These are phyloP conservation scores for Metarhizium brunneum DNA, from an alignment of 2,329 filamentous ascomycete genomes.

Conservation along the genomic window DNA sequence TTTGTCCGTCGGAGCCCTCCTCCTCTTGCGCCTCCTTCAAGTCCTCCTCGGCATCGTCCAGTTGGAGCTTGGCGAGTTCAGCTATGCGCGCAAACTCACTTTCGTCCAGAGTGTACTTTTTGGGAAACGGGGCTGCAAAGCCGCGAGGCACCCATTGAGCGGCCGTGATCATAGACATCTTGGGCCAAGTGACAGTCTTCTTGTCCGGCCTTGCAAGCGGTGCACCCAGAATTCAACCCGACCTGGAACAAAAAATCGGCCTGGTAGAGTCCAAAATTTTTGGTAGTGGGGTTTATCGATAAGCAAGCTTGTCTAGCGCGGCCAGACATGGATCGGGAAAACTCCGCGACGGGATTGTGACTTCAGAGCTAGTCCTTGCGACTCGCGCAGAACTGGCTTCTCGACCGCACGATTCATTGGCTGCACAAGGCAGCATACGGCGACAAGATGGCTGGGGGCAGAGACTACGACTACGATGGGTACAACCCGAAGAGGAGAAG, in stretches of 20 bases:
- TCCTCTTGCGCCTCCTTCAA: constrained; percentile 58
- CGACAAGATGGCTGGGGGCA: constrained; percentile 23
- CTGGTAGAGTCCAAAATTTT: constrained; percentile 20
- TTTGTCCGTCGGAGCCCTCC: constrained; percentile 13
- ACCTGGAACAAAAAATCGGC: background rate
- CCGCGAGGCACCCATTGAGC: constrained; percentile 69
- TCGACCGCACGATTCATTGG: background rate
- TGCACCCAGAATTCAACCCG: background rate
- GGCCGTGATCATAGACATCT: constrained; percentile 67
- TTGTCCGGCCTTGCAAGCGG: background rate
- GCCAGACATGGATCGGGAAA: constrained; percentile 11
- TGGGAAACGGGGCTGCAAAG: constrained; percentile 66
- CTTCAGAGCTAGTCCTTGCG: background rate
- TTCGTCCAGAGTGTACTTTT: constrained; percentile 68
- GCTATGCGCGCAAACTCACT: constrained; percentile 68
- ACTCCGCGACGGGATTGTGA: constrained; percentile 10
- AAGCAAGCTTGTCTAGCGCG: constrained; percentile 12
- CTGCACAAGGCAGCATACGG: background rate
- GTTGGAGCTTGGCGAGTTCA: constrained; percentile 63
- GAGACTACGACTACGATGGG: constrained; percentile 27
- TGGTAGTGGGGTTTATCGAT: constrained; percentile 31
- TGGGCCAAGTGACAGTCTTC: background rate
- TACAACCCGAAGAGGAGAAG: constrained; percentile 30
- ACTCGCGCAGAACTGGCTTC: background rate
- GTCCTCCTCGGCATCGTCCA: constrained; percentile 88